A percentile compares a stretch with the other conserved stretches of the same genome.
Evolutionary conservation across 2,329 filamentous ascomycete genomes (phyloP).

Genomic region (Clarireedia monteithiana): DNA sequence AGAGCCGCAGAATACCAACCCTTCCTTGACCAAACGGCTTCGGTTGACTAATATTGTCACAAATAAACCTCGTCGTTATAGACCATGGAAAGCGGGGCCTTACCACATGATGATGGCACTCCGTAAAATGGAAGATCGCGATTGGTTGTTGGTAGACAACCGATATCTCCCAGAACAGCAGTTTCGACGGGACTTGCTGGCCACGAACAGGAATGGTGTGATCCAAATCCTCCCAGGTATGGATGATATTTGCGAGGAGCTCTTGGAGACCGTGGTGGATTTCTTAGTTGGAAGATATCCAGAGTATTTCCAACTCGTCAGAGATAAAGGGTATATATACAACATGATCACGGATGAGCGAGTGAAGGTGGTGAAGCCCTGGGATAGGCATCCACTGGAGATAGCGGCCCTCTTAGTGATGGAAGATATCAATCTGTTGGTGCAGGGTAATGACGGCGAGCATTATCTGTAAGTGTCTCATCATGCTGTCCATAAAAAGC

Average conservation of each 20-base stretch:
- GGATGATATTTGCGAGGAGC: slow-evolving; percentile 36
- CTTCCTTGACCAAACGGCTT: no score
- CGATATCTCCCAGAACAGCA: slow-evolving; percentile 36
- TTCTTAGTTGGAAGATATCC: slow-evolving; percentile 37
- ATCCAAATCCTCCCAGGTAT: slow-evolving; percentile 35
- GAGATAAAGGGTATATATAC: slow-evolving; percentile 24
- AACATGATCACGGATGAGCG: slow-evolving; percentile 37
- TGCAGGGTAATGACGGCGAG: slow-evolving; percentile 33
- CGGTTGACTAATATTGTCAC: no score
- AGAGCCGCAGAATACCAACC: no score
- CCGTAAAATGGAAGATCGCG: slow-evolving; percentile 21
- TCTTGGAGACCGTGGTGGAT: slow-evolving; percentile 36
- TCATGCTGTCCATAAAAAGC: background rate
- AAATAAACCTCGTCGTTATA: slow-evolving; percentile 12
- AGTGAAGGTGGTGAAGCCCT: slow-evolving; percentile 30
- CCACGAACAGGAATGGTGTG: slow-evolving; percentile 33
- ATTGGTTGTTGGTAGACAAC: slow-evolving; percentile 32
- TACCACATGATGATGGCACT: slow-evolving; percentile 26
- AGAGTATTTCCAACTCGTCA: slow-evolving; percentile 28
- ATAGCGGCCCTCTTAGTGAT: slow-evolving; percentile 39
- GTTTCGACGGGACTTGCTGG: slow-evolving; percentile 34
- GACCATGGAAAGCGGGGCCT: slow-evolving; percentile 20
- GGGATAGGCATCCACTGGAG: slow-evolving; percentile 36
- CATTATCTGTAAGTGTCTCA: slow-evolving; percentile 16
- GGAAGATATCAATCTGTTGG: slow-evolving; percentile 42